Base-by-base conservation (phyloP, 805 yeast species). In the Soucietia sequanensis region DNA sequence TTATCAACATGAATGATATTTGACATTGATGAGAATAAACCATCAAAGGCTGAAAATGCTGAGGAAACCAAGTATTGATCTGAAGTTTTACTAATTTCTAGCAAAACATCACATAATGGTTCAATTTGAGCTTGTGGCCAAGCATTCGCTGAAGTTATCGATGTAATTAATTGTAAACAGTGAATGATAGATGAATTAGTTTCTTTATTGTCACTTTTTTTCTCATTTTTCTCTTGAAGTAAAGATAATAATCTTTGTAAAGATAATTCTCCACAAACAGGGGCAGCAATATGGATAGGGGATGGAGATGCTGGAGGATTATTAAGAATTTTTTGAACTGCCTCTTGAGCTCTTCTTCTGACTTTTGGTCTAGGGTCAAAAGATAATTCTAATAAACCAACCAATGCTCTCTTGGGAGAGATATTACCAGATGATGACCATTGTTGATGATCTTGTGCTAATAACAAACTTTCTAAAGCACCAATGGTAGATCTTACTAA, bases 301-400 rank as follows among this genome's bases (percentile, higher is more conserved):
- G 81, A 71, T 6, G 95, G 91, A 8, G 89, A 84, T 0, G 84
- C 72, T 8, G 96, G 95, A 3, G 85, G 82, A 42, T 74, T 74
- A 2, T 63, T 45, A 41, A 93, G 65, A 20, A 93, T 66, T 3
- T 68, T 72, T 31, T 72, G 63, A n/a, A 93, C 72, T 2, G 97
- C 85, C 38, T 93, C 99, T 50, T 81, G 84, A 1, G 98, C 95
- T 68, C 97, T 82, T 75, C 84, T 87, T 58, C 99, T 79, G 9
- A 93, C 95, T 52, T 93, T 93, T 23, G 99, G 99, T 55, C 98
- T 78, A 30, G 84, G 83, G 60, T 93, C 97, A 27, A 86, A 63
- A 0, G 91, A 78, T 42, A 88, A 70, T 56, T 85, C 88, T 39
- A 90, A 62, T 39, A 90, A 61, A 30, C 91, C 95, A 25, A 75